Evolutionary conservation across 2,329 filamentous ascomycete genomes (phyloP), one percentile per base, ranked within the genome.

Genomic region (Alternaria viburni): DNA sequence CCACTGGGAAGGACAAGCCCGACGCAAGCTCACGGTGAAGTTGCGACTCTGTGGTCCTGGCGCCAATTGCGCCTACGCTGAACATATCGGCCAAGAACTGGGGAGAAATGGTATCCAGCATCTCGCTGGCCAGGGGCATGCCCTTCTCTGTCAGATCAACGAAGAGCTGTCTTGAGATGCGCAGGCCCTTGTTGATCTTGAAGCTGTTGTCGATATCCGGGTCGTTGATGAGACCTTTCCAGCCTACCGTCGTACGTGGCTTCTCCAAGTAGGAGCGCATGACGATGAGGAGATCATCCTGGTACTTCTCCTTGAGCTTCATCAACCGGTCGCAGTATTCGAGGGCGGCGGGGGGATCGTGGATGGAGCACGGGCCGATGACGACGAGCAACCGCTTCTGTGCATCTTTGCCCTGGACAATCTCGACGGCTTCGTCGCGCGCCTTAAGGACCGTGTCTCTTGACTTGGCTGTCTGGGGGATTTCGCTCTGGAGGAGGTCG

Each of bases 241-340:
- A 99, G 72, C 96, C 96, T 26, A 99, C 93, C 0, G 96, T 99
- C 26, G 96, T 99, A 69, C 96, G 90, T 21, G 96, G 96, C 87
- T 99, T 99, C 87, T 99, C 96, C 64, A 99, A 89, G 87, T 99
- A 99, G 68, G 93, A 92, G 73, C 96, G 92, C 96, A 99, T 99
- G 66, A 99, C 91, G 72, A 99, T 96, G 73, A 96, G 86, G 41
- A 99, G 87, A 78, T 98, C 93, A 75, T 94, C 88, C 79, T 91
- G 87, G 84, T 97, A 91, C 84, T 96, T 96, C 79, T 94, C 88
- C 82, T 95, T 94, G 74, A 96, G 85, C 76, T 88, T 85, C 70
- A 96, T 80, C 67, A 99, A 86, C 69, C 91, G 86, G 76, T 93
- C 89, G 86, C 93, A 97, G 89, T 99, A 99, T 78, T 95, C 93